Evolutionary conservation across 768 basidiomycete genomes (phyloP), one percentile per base, ranked within the genome.

Genomic region (Mycena vitilis): DNA sequence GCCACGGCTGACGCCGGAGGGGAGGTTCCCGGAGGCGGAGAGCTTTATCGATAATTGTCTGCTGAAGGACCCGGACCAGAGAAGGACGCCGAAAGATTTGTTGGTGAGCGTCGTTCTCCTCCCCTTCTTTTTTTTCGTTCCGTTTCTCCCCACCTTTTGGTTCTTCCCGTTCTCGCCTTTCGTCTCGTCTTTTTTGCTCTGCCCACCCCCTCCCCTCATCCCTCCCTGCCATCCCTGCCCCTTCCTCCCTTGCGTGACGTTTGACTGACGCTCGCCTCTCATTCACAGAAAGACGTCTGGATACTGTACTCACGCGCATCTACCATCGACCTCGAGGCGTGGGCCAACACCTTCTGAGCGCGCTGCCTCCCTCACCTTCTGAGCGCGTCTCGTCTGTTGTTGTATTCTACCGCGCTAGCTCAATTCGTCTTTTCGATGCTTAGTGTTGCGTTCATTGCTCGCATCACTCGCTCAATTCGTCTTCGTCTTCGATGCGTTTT

Each of bases 41-140:
- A 83, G 83, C 57, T 99, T 99, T 71, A 89, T 99, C 52, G 93
- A 98, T 77, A 90, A 88, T 54, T 99, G 96, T 81, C 78, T 99
- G 80, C 73, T 91, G 77, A 99, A 99, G 82, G 95, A 98, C 76
- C 95, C 95, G 7, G 90, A 91, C 65, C 82, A 81, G 69, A 84
- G 97, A 75, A 90, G 85, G 81, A 94, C 94, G 37, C 96, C 96
- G 9, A 96, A 95, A 77, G 94, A 97, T 74, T 80, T 98, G 22
- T 78, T 93, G 81, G 92, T 95, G 76, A 47, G 90, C 85, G 40
- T 10, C 44, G 13, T 18, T 44, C 42, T 9, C 42, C 15, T 40
- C 40, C 40, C 40, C 15, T 8, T 15, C 7, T 40, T 8, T 15
- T 13, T 13, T 40, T 40, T 13, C 38, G 8, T 40, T 13, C 38